Evolutionary conservation across 805 yeast species (phyloP).

Genomic region (Candida ponderosae): DNA sequence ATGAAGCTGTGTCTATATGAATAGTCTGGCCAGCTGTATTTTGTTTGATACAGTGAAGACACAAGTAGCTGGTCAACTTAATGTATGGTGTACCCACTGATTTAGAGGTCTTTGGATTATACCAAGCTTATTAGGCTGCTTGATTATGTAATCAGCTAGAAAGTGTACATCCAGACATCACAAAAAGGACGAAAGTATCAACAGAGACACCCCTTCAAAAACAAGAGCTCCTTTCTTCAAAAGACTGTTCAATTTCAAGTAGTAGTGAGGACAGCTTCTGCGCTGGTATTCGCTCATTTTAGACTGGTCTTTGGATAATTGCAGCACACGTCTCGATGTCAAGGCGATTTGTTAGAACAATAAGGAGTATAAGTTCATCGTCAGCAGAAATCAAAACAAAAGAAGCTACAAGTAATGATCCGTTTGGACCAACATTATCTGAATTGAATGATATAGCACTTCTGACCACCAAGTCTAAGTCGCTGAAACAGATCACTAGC

Average conservation of each 20-base stretch:
- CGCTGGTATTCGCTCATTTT: neutral
- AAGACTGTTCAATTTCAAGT: neutral
- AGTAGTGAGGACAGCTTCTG: neutral
- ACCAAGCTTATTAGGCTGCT: too few relatives aligned
- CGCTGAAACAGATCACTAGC: conserved; percentile 30
- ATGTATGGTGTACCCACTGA: too few relatives aligned
- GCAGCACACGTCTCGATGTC: conserved; percentile 9
- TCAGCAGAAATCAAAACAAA: conserved; percentile 28
- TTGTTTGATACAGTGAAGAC: too few relatives aligned
- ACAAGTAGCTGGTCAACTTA: too few relatives aligned
- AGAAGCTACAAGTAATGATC: conserved; percentile 44
- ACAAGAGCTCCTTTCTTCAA: neutral
- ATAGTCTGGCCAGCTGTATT: too few relatives aligned
- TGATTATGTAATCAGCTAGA: too few relatives aligned
- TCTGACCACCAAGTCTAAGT: conserved; percentile 32
- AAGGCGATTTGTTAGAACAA: conserved; percentile 21
- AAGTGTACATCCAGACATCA: too few relatives aligned
- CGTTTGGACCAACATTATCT: conserved; percentile 48
- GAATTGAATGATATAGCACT: conserved; percentile 45
- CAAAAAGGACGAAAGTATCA: neutral
- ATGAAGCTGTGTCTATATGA: too few relatives aligned
- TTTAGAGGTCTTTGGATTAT: too few relatives aligned
- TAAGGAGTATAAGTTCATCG: conserved; percentile 21
- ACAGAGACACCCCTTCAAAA: neutral
- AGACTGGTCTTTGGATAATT: neutral